These are phyloP conservation scores for Lachancea mirantina DNA, from an alignment of 805 yeast genomes.

Conservation along the genomic window DNA sequence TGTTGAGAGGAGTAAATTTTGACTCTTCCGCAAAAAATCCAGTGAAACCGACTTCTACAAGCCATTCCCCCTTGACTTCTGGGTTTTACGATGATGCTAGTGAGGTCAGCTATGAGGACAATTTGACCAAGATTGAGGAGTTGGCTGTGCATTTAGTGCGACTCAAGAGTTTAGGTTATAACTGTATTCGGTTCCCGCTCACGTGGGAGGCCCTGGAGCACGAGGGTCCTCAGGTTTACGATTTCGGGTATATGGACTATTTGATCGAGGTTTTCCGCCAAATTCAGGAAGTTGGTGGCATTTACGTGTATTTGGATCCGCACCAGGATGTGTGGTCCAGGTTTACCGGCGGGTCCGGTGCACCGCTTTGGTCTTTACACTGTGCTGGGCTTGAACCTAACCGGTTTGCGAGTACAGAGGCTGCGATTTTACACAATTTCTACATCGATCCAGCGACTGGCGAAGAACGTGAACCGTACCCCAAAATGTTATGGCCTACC, in stretches of 20 bases:
- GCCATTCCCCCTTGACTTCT: constrained; percentile 31
- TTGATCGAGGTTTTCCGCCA: constrained; percentile 55
- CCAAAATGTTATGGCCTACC: constrained; percentile 91
- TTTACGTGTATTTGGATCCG: constrained; percentile 76
- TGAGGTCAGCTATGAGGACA: constrained; percentile 68
- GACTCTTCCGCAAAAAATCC: constrained; percentile 75
- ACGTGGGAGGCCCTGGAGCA: constrained; percentile 96
- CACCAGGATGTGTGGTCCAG: constrained; percentile 96
- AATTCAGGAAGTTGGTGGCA: constrained; percentile 56
- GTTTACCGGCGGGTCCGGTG: constrained; percentile 84
- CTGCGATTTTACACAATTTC: constrained; percentile 68
- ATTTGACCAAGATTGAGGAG: constrained; percentile 72
- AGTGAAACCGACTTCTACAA: constrained; percentile 39
- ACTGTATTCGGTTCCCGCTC: constrained; percentile 64
- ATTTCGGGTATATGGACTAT: constrained; percentile 65
- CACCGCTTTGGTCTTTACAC: constrained; percentile 87
- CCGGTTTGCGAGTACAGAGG: constrained; percentile 65
- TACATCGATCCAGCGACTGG: constrained; percentile 33
- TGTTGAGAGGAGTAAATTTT: constrained; percentile 72
- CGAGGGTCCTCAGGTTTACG: constrained; percentile 76
- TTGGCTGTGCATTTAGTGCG: constrained; percentile 62
- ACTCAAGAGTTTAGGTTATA: constrained; percentile 75
- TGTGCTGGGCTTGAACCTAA: constrained; percentile 82
- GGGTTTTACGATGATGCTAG: constrained; percentile 63
- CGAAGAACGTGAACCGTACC: constrained; percentile 40